A percentile compares a stretch with the other conserved stretches of the same genome.
Evolutionary conservation across 164 flowering plant species (phyloP).

Genomic region (Vitis riparia): DNA sequence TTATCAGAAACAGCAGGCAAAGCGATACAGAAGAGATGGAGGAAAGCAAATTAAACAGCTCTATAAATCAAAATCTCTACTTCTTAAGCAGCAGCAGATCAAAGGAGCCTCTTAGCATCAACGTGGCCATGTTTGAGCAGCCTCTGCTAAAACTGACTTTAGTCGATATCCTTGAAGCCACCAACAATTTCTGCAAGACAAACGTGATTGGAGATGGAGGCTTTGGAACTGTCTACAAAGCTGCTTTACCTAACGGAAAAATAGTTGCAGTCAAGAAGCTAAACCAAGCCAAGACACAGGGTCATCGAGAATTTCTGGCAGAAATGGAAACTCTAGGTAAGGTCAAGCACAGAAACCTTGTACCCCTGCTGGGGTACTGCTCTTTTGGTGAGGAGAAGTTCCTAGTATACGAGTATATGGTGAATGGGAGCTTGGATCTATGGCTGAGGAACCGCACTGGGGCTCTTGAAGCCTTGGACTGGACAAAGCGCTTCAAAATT

Average conservation of each 20-base stretch:
- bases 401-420: constrained; percentile 79
- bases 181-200: constrained; percentile 73
- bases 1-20: constrained; percentile 18
- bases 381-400: constrained; percentile 74
- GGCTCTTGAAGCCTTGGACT: constrained; percentile 53
- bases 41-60: constrained; percentile 47
- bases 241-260: constrained; percentile 51
- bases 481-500: constrained; percentile 61
- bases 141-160: constrained; percentile 67
- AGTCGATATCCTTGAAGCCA: constrained; percentile 63
- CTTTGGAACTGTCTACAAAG: constrained; percentile 80
- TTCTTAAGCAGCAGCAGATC: constrained; percentile 64
- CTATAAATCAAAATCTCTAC: constrained; percentile 43
- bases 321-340: constrained; percentile 88
- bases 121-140: constrained; percentile 77
- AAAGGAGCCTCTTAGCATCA: constrained; percentile 76
- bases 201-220: constrained; percentile 87
- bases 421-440: constrained; percentile 75
- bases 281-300: constrained; percentile 71
- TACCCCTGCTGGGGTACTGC: constrained; percentile 76
- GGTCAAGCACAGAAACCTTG: constrained; percentile 73
- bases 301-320: constrained; percentile 74
- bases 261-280: constrained; percentile 82
- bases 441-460: constrained; percentile 70
- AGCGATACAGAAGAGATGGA: constrained; percentile 29